Conservation (phyloP, 768 basidiomycete genomes). For the Leucocoprinus birnbaumii region DNA sequence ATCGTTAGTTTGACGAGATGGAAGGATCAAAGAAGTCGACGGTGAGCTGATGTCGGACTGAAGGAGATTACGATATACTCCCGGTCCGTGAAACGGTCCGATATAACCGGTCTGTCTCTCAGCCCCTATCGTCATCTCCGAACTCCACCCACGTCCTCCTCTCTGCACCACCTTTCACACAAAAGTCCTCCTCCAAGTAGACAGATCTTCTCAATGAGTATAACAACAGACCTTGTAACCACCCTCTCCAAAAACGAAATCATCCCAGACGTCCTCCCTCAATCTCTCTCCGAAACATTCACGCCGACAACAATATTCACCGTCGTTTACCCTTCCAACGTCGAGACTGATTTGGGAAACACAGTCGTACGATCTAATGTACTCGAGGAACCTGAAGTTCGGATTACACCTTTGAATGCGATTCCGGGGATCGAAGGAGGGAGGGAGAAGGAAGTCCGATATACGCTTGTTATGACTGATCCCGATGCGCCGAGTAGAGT, state of each 20-base stretch:
- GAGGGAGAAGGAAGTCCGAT: slow-evolving; percentile 31
- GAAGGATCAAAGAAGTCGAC: too few relatives aligned
- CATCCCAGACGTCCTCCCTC: slow-evolving; percentile 12
- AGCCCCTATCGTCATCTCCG: too few relatives aligned
- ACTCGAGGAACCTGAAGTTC: slow-evolving; percentile 47
- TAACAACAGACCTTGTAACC: neutral
- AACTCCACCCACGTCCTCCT: too few relatives aligned
- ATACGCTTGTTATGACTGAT: slow-evolving; percentile 56
- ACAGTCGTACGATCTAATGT: slow-evolving; percentile 32
- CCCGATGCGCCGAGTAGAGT: slow-evolving; percentile 54
- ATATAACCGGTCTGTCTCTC: too few relatives aligned
- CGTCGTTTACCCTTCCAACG: neutral
- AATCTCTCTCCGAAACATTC: neutral
- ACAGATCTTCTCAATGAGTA: neutral
- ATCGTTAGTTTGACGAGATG: too few relatives aligned
- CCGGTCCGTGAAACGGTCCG: too few relatives aligned
- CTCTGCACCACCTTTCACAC: neutral
- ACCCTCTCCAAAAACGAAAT: neutral
- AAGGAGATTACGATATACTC: too few relatives aligned
- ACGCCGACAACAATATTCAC: slow-evolving; percentile 10
- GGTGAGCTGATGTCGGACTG: too few relatives aligned
- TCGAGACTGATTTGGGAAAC: slow-evolving; percentile 28
- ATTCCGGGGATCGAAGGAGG: neutral
- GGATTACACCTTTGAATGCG: slow-evolving; percentile 34
- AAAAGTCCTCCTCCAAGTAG: neutral